Conservation (phyloP, 2,329 filamentous ascomycete species). For the Huntiella bhutanensis region DNA sequence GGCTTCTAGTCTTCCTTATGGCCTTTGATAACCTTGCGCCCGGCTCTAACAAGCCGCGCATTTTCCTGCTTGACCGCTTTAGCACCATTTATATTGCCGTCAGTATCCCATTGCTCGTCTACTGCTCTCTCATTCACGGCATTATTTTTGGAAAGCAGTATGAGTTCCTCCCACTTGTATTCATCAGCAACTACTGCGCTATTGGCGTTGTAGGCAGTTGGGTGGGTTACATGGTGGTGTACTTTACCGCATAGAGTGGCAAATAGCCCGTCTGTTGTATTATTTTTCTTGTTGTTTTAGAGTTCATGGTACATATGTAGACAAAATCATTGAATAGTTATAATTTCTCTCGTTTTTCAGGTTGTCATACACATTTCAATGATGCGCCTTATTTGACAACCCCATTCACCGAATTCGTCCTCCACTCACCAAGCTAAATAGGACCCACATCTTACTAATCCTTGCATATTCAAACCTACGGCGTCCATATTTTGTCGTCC, state of each 20-base stretch:
- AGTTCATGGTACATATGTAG: slow-evolving; percentile 5
- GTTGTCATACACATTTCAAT: too few relatives aligned
- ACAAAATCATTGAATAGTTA: slow-evolving; percentile 2
- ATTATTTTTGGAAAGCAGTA: slow-evolving; percentile 66
- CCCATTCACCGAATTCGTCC: background rate
- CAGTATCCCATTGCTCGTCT: slow-evolving; percentile 73
- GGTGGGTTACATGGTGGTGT: slow-evolving; percentile 86
- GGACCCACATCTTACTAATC: background rate
- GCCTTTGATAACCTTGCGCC: slow-evolving; percentile 77
- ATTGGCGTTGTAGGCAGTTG: slow-evolving; percentile 92
- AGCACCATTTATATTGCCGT: slow-evolving; percentile 76
- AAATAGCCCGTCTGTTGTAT: slow-evolving; percentile 3
- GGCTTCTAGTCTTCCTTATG: slow-evolving; percentile 72
- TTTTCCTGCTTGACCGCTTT: slow-evolving; percentile 84
- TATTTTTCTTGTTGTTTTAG: slow-evolving; percentile 1
- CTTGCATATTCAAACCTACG: background rate
- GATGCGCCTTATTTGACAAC: too few relatives aligned
- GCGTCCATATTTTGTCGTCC: background rate
- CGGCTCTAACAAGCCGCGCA: slow-evolving; percentile 56
- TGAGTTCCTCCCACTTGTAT: slow-evolving; percentile 91
- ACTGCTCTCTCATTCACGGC: slow-evolving; percentile 69
- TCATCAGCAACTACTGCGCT: slow-evolving; percentile 85
- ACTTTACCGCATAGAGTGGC: slow-evolving; percentile 39
- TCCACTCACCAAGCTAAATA: background rate
- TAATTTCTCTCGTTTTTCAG: background rate